A percentile compares a stretch with the other conserved stretches of the same genome.
These are phyloP conservation scores for Zoysia japonica DNA, from an alignment of 176 grass and related monocot species.

Conservation along the genomic window DNA sequence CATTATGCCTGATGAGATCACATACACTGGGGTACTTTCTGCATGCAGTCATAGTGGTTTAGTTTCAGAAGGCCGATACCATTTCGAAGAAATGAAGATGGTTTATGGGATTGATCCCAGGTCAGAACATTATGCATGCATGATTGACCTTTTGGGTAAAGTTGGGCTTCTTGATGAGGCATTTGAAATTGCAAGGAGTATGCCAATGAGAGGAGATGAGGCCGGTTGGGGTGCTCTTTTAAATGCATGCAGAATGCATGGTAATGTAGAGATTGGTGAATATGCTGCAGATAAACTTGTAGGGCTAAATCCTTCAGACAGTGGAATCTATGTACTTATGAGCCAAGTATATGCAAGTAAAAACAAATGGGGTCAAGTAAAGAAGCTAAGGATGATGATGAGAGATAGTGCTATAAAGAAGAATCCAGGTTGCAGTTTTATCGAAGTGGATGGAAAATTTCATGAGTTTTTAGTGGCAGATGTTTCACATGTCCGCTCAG, in stretches of 20 bases:
- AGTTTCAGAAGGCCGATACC: conserved; percentile 44
- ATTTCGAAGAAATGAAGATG: conserved; percentile 64
- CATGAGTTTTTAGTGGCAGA: conserved; percentile 55
- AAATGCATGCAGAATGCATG: conserved; percentile 59
- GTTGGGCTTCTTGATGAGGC: conserved; percentile 60
- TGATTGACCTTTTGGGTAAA: conserved; percentile 73
- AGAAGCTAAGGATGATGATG: conserved; percentile 57
- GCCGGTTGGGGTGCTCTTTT: conserved; percentile 69
- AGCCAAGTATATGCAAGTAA: conserved; percentile 68
- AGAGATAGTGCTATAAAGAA: conserved; percentile 66
- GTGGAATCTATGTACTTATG: conserved; percentile 73
- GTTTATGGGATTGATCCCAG: conserved; percentile 52
- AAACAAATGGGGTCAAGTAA: conserved; percentile 62
- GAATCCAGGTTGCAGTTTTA: conserved; percentile 59
- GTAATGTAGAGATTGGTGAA: conserved; percentile 58
- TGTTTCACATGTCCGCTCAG: conserved; percentile 48
- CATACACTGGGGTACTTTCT: conserved; percentile 65
- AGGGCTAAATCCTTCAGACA: conserved; percentile 54
- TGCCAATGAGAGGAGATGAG: conserved; percentile 53
- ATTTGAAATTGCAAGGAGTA: conserved; percentile 56
- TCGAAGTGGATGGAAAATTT: conserved; percentile 57
- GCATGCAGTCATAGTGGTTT: conserved; percentile 62
- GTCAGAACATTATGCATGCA: conserved; percentile 61
- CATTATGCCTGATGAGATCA: conserved; percentile 54
- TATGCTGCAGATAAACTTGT: conserved; percentile 54